phyloP scores from a whole-genome alignment of 2,329 filamentous ascomycete species.

The Colletotrichum sp. region DNA sequence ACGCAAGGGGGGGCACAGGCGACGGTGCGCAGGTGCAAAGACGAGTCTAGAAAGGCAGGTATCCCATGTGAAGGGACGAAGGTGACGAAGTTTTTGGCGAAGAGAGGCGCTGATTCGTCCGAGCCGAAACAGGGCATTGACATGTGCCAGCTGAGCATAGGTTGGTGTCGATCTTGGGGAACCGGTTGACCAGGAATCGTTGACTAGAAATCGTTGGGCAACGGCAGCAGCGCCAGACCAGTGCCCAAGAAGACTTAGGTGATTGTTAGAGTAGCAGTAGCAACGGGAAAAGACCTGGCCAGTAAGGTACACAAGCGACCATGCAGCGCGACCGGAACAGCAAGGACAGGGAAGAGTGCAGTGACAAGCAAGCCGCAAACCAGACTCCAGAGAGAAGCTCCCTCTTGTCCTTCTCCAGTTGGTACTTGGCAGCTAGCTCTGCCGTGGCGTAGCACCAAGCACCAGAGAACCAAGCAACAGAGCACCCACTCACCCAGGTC shows the following conservation, averaged over 20 bases:
- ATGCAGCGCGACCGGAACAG: background rate
- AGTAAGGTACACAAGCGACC: background rate
- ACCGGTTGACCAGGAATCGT: background rate
- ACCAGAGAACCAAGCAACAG: background rate
- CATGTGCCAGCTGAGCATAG: constrained; percentile 17
- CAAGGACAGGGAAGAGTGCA: background rate
- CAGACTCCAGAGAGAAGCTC: background rate
- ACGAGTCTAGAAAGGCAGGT: background rate
- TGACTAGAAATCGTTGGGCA: background rate
- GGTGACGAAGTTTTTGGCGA: constrained; percentile 16
- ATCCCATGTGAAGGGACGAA: constrained; percentile 17
- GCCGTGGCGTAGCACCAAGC: constrained; percentile 1
- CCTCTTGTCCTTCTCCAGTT: background rate
- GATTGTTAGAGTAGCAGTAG: background rate
- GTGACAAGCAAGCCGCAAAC: background rate
- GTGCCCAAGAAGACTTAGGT: background rate
- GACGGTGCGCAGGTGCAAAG: background rate
- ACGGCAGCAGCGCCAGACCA: background rate
- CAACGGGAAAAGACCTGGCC: background rate
- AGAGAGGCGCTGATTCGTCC: constrained; percentile 16
- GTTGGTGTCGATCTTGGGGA: background rate
- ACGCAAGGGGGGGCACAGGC: constrained; percentile 7
- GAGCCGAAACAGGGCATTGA: constrained; percentile 21
- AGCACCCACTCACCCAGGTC: background rate
- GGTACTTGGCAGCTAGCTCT: background rate